Evolutionary conservation across 345 rosid species (phyloP).

Genomic region (Linum lewisii): DNA sequence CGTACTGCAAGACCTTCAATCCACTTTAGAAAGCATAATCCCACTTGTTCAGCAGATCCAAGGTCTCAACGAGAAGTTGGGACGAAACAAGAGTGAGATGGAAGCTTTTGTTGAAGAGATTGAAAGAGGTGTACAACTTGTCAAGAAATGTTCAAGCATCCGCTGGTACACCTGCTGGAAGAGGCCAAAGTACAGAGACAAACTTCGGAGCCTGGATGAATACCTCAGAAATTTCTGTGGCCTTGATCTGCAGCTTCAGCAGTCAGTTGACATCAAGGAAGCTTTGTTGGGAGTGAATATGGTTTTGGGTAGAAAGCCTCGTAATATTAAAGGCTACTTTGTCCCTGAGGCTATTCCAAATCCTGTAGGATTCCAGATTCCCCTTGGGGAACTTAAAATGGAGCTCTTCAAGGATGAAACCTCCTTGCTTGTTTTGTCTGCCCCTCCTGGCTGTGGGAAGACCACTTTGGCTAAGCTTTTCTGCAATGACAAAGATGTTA

Average conservation of each 20-base stretch:
- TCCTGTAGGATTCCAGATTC: not conserved
- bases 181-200: not conserved
- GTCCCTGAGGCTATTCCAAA: not conserved
- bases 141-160: not conserved
- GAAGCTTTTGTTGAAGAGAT: not conserved
- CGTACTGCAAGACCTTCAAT: not conserved
- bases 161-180: not conserved
- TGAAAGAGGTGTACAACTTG: not conserved
- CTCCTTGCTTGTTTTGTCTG: conserved; percentile 2
- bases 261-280: not conserved
- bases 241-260: not conserved
- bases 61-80: not conserved
- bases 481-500: not conserved
- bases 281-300: not conserved
- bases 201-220: not conserved
- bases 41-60: not conserved
- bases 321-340: not conserved
- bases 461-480: not conserved
- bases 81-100: not conserved
- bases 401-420: not conserved
- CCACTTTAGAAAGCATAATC: not conserved
- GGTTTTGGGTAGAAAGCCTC: not conserved
- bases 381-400: not conserved
- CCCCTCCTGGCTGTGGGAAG: conserved; percentile 7
- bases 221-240: too few relatives aligned